Evolutionary conservation across 164 flowering plant species (phyloP), one percentile per base, ranked within the genome.

Genomic region (Tinospora cordifolia): DNA sequence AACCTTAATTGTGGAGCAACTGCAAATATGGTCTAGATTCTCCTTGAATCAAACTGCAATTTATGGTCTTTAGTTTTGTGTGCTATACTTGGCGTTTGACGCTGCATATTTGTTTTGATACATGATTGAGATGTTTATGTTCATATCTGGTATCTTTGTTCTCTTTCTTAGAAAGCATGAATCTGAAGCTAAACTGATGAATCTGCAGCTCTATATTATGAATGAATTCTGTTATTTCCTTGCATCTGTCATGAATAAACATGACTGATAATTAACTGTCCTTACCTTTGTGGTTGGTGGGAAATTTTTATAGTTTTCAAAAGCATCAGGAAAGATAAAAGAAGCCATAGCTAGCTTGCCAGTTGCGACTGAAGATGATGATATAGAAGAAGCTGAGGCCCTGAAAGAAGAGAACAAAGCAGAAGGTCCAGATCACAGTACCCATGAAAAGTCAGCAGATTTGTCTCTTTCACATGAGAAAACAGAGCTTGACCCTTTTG

Each of bases 401-500:
- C 76, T 90, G 71, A 76, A 80, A 74, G 87, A 84, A 47, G 84
- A 79, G 58, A 68, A 46, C 8, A 78, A 62, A 46, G 69, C 10
- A 34, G 62, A 60, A 68, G 79, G 75, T 76, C 71, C 68, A 58
- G 77, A 73, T 49, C 65, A 36, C 63, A 54, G 70, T 21, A 40
- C 60, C 9, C 76, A 69, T 68, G 80, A 74, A 69, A 79, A 75
- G 3, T 25, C 22, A 19, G 27, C 76, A 57, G 72, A 34, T 66
- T 66, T 76, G 46, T 49, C 69, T 67, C 81, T 73, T 75, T 74
- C 68, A 19, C 66, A 68, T 39, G 72, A 71, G 39, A 72, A 79
- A 58, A 88, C 80, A 75, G 94, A 88, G 73, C 72, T 80, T 67
- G 97, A 94, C 73, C 99, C 96, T 24, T 94, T 92, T 84, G 96